Conservation (phyloP, 495 filamentous ascomycete genomes). For the Recurvomyces mirabilis region DNA sequence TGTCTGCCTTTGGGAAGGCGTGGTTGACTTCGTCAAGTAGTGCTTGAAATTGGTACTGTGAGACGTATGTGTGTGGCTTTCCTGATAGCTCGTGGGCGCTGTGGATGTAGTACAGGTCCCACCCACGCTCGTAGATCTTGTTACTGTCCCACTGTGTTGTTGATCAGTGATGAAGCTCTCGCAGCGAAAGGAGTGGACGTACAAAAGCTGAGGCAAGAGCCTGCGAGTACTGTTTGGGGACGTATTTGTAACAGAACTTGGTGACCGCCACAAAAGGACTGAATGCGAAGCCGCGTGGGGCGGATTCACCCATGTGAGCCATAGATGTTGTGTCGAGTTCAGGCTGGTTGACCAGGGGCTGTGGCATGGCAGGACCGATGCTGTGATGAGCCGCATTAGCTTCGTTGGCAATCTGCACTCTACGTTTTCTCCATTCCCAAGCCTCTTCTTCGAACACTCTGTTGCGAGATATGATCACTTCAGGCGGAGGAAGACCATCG, state of each 20-base stretch:
- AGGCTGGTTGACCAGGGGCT: too few relatives aligned
- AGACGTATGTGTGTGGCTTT: conserved; percentile 52
- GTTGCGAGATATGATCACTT: too few relatives aligned
- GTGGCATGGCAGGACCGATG: too few relatives aligned
- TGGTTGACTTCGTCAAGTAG: conserved; percentile 51
- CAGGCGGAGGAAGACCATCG: too few relatives aligned
- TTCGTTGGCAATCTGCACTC: too few relatives aligned
- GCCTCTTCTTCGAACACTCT: too few relatives aligned
- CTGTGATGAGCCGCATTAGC: too few relatives aligned
- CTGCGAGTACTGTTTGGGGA: conserved; percentile 36
- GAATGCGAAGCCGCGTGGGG: conserved; percentile 34
- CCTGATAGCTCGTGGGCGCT: conserved; percentile 33
- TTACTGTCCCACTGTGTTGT: too few relatives aligned
- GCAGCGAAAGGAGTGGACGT: too few relatives aligned
- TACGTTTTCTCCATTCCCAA: too few relatives aligned
- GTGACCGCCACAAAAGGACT: conserved; percentile 48
- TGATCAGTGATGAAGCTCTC: too few relatives aligned
- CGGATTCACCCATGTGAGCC: conserved; percentile 5
- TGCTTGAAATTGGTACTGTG: conserved; percentile 47
- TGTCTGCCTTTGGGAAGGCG: conserved; percentile 31
- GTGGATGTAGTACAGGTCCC: conserved; percentile 71
- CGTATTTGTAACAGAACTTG: conserved; percentile 50
- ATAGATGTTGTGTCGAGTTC: too few relatives aligned
- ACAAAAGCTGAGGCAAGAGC: conserved; percentile 44
- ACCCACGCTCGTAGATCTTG: conserved; percentile 48